Conservation (phyloP, 192 early-diverging fungal genomes). For the Coemansia sp. region DNA sequence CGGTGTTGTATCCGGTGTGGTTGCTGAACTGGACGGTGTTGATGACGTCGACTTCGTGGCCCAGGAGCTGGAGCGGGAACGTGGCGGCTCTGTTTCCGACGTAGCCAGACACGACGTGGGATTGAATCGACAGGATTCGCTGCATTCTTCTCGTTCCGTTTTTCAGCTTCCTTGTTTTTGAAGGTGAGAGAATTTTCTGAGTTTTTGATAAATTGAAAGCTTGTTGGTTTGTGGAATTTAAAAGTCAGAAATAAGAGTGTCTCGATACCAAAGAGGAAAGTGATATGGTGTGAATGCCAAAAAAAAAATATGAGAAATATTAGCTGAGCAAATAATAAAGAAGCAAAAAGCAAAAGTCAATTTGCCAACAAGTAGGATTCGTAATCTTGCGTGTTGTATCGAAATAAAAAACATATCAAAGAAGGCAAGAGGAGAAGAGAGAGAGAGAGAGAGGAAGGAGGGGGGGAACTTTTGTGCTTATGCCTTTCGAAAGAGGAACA, state of each 20-base stretch:
- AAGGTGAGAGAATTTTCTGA: too few relatives aligned
- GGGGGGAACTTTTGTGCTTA: too few relatives aligned
- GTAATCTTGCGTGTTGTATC: background rate
- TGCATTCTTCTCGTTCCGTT: too few relatives aligned
- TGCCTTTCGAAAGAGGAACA: too few relatives aligned
- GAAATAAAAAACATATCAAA: background rate
- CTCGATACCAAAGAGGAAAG: too few relatives aligned
- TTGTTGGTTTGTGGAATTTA: too few relatives aligned
- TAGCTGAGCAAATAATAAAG: background rate
- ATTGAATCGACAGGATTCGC: slow-evolving; percentile 56
- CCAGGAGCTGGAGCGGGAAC: slow-evolving; percentile 87
- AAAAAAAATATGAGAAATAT: background rate
- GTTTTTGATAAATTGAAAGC: too few relatives aligned
- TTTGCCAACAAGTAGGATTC: background rate
- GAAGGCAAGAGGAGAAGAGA: background rate
- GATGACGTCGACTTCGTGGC: slow-evolving; percentile 88
- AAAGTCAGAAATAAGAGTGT: too few relatives aligned
- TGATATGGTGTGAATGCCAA: background rate
- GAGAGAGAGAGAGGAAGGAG: too few relatives aligned
- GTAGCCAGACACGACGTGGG: slow-evolving; percentile 67
- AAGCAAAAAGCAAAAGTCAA: background rate
- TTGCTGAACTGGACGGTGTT: slow-evolving; percentile 95
- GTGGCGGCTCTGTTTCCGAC: slow-evolving; percentile 88
- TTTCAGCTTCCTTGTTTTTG: too few relatives aligned
- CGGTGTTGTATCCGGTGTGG: slow-evolving; percentile 82